Base-by-base conservation (phyloP, 495 filamentous ascomycete genomes). In the Lineolata rhizophorae region DNA sequence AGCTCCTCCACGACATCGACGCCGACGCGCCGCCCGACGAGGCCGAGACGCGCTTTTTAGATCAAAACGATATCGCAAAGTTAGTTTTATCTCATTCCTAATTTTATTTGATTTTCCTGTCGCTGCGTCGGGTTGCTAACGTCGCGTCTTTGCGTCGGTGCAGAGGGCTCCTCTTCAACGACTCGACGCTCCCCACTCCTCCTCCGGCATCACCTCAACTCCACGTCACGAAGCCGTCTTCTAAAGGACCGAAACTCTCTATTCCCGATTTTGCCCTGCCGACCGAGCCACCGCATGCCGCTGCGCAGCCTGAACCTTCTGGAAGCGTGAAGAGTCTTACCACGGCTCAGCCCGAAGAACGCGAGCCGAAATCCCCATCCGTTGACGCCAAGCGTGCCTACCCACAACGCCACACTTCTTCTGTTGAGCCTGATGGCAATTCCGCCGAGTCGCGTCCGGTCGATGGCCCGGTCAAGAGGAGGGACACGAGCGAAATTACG, bases 41-140 rank as follows among this genome's bases (percentile, higher is more conserved):
- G 31, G n/a, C 32, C 38, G 62, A 70, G 52, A 48, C 50, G 34
- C 54, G 52, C 19, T 87, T 84, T 41, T 62, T 92, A 26, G 64
- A 78, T 36, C 64, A 63, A 37, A 73, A 70, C 53, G 74, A 84
- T 41, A 68, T 91, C 34, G 44, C 69, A 32, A 70, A 71, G 83
- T 91, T 70, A 55, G 75, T 66, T 17, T 28, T 35, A 24, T 31
- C 26, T 29, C 31, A 35, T 27, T 36, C 15, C 9, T 26, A n/a
- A 31, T 34, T 30, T 15, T 34, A 24, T 30, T 36, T 37, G 35
- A 43, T 36, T 12, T 19, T 3, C 32, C 34, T 34, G 35, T 35
- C 36, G 37, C 36, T 35, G 27, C 18, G 9, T 20, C 42, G 43
- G 32, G 35, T 24, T 29, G 32, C 43, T 29, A 25, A 29, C 45